Percentiles rank a stretch among this genome's conserved stretches.
phyloP scores from a whole-genome alignment of 352 stramenopile species.

The Phytopythium helicoides region DNA sequence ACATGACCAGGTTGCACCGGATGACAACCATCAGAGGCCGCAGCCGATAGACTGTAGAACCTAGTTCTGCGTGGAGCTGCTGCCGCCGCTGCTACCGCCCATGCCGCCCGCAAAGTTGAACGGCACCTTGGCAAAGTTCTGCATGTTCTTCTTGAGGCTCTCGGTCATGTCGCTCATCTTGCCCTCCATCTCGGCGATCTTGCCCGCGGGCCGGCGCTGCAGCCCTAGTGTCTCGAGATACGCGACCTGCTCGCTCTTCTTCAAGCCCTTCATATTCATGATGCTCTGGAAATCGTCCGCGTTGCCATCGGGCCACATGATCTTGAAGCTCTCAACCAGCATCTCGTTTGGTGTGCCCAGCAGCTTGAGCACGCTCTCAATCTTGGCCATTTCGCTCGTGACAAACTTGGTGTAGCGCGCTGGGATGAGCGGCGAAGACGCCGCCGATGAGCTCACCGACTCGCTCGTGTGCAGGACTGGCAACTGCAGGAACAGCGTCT shows the following conservation, averaged over 20 bases:
- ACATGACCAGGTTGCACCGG: too few species aligned
- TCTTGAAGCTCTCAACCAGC: conserved; percentile 96
- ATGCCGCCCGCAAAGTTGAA: conserved; percentile 57
- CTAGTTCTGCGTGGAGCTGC: neutral
- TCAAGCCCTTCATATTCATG: conserved; percentile 94
- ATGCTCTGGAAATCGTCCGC: conserved; percentile 93
- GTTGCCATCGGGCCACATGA: conserved; percentile 94
- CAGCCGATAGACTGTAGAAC: too few species aligned
- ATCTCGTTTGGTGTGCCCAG: conserved; percentile 95
- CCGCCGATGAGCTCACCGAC: conserved; percentile 33
- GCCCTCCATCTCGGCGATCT: conserved; percentile 80
- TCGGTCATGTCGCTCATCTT: conserved; percentile 89
- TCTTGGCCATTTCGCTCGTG: conserved; percentile 93
- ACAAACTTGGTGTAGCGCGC: conserved; percentile 98
- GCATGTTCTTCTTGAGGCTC: conserved; percentile 85
- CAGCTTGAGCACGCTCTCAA: conserved; percentile 98
- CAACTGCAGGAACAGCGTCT: conserved; percentile 95
- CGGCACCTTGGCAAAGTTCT: conserved; percentile 78
- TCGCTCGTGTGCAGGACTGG: conserved; percentile 76
- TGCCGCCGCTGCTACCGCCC: neutral
- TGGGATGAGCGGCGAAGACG: conserved; percentile 68
- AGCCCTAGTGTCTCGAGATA: conserved; percentile 68
- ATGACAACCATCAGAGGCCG: too few species aligned
- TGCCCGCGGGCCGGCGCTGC: conserved; percentile 58
- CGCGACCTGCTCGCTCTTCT: conserved; percentile 65